A percentile compares a stretch with the other conserved stretches of the same genome.
Conservation (phyloP, 2,329 filamentous ascomycete genomes). For the Fusarium metavorans region DNA sequence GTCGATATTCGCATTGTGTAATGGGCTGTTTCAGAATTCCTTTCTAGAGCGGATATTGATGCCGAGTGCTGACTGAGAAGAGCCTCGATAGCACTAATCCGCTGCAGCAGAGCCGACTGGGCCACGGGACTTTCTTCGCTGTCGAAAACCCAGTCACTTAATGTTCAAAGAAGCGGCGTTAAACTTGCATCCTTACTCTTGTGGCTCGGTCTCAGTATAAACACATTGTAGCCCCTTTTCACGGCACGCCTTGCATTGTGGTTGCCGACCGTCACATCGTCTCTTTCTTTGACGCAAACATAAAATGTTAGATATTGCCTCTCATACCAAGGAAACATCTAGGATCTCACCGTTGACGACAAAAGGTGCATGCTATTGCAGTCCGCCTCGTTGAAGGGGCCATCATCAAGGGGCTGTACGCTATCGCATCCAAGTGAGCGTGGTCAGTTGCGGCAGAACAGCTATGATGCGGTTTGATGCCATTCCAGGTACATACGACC, state of each 20-base stretch:
- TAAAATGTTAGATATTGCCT: neutral
- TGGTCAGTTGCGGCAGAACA: neutral
- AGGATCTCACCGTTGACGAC: neutral
- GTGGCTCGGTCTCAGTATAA: neutral
- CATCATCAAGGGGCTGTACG: neutral
- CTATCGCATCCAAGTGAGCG: neutral
- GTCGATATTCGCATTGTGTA: neutral
- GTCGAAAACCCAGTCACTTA: neutral
- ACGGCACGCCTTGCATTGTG: neutral
- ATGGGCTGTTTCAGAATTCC: too few relatives aligned
- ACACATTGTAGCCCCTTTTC: neutral
- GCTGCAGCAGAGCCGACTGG: neutral
- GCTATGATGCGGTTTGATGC: neutral
- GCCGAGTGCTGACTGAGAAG: neutral
- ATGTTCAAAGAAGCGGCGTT: neutral
- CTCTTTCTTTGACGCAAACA: neutral
- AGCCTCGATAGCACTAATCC: neutral
- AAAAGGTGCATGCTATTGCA: neutral
- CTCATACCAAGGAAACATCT: neutral
- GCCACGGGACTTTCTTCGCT: neutral
- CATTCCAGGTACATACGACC: slow-evolving; percentile 8
- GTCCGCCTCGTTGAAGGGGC: neutral
- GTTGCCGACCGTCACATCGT: neutral
- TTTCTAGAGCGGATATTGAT: neutral
- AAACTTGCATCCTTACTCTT: neutral